Conservation (phyloP, 306 rosid genomes). For the Rosa rugosa region DNA sequence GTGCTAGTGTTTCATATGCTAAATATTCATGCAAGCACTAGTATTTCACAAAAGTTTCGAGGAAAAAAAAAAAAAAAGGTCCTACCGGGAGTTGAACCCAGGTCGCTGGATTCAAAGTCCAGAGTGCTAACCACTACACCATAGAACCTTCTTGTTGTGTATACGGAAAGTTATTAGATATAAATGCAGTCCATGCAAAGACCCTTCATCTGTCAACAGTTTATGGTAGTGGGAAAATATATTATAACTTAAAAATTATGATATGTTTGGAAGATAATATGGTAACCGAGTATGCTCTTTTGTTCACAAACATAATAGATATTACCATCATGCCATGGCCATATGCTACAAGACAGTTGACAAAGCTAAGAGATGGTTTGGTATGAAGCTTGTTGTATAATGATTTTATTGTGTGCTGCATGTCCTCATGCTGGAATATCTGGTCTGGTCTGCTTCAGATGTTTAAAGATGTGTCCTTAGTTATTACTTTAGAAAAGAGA, state of each 20-base stretch:
- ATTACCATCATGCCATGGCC: not conserved
- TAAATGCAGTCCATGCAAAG: not conserved
- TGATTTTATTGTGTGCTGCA: slow-evolving; percentile 2
- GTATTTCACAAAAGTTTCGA: not conserved
- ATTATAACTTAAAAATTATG: not conserved
- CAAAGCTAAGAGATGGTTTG: not conserved
- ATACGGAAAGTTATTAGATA: not conserved
- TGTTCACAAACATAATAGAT: not conserved
- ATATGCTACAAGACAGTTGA: not conserved
- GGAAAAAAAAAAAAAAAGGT: not conserved
- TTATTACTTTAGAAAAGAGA: too few relatives aligned
- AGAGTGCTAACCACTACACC: slow-evolving; percentile 10
- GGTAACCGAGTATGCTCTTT: not conserved
- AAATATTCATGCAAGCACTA: not conserved
- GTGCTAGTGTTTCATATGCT: not conserved
- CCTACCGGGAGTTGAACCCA: slow-evolving; percentile 6
- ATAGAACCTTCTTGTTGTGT: not conserved
- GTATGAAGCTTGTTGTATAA: not conserved
- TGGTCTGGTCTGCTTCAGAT: too few relatives aligned
- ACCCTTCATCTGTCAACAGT: not conserved
- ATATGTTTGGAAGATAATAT: not conserved
- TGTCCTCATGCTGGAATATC: not conserved
- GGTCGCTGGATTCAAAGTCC: slow-evolving; percentile 4
- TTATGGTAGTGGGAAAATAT: not conserved
- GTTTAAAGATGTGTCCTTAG: too few relatives aligned